These are phyloP conservation scores for Heterobasidion parviporum DNA, from an alignment of 1,284 basidiomycete genomes.

Conservation along the genomic window DNA sequence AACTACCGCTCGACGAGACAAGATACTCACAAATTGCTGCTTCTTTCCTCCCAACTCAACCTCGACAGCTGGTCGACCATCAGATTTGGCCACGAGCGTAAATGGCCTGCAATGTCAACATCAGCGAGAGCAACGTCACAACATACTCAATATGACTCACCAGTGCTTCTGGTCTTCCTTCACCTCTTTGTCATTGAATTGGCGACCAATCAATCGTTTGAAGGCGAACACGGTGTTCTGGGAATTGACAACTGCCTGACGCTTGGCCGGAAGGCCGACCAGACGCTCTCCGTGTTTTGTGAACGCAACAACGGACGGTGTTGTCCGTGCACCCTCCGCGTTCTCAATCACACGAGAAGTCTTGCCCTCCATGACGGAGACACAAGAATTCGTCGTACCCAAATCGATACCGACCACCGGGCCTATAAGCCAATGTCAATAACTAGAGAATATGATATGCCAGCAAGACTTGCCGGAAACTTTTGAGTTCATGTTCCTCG, in stretches of 20 bases:
- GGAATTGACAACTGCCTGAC: slow-evolving; percentile 97
- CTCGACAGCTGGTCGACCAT: slow-evolving; percentile 68
- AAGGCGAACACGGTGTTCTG: slow-evolving; percentile 92
- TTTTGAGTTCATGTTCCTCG: slow-evolving; percentile 80
- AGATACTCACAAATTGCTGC: slow-evolving; percentile 52
- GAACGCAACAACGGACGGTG: slow-evolving; percentile 97
- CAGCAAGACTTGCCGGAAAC: slow-evolving; percentile 50
- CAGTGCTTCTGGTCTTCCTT: slow-evolving; percentile 84
- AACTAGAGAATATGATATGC: neutral
- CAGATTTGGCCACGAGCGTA: slow-evolving; percentile 66
- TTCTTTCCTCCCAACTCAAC: slow-evolving; percentile 73
- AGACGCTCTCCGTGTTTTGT: slow-evolving; percentile 92
- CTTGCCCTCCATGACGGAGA: slow-evolving; percentile 94
- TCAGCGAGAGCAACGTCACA: slow-evolving; percentile 2
- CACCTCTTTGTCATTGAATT: slow-evolving; percentile 91
- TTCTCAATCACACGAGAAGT: slow-evolving; percentile 95
- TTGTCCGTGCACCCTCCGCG: slow-evolving; percentile 95
- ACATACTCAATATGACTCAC: slow-evolving; percentile 27
- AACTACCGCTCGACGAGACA: slow-evolving; percentile 1
- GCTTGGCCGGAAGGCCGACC: slow-evolving; percentile 94
- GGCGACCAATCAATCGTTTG: slow-evolving; percentile 94
- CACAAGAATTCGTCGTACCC: slow-evolving; percentile 89
- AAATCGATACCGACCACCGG: slow-evolving; percentile 82
- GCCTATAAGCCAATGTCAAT: slow-evolving; percentile 31
- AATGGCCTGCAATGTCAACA: slow-evolving; percentile 52